Base-by-base conservation (phyloP, 2,329 filamentous ascomycete species). In the Pseudogymnoascus verrucosus region DNA sequence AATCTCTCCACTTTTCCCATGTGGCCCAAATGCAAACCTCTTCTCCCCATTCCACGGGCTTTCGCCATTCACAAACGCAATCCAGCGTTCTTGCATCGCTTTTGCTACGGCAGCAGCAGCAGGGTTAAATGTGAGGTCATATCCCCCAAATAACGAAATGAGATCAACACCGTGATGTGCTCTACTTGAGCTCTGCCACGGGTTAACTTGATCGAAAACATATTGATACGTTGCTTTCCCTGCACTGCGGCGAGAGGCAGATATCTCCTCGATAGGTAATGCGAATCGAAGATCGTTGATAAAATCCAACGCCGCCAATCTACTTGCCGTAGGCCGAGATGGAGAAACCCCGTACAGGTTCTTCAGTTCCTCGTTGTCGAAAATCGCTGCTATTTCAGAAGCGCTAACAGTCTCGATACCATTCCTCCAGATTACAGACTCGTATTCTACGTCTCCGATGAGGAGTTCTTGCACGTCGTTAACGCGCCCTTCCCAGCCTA, bases 101-200 rank as follows among this genome's bases (percentile, higher is more conserved):
- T 68, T 61, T 0, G 76, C 73, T 11, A 76, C 71, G 0, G 54
- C 63, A 2, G 74, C 67, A 2, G 78, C 77, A 1, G 70, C 68
- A 0, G 70, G 71, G 1, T 74, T 73, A 21, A 74, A 74, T 0
- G 71, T 70, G 0, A 78, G 63, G 62, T 78, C 76, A 3, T 78
- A 67, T 0, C 75, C 75, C 0, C 73, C 77, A 26, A 80, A 81
- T 0, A 80, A 67, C 7, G 79, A 74, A 1, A 80, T 64, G 3
- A 81, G 68, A 65, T 81, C 79, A 1, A 81, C 76, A 0, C 76
- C 79, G 64, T 81, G 79, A 40, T 81, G 79, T 1, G 78, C 72
- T 0, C 79, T 73, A 7, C 74, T 77, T 0, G 78, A 80, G 0
- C 74, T 62, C 60, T 81, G 79, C 77, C 76, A 80, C 4, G 79